phyloP scores from a whole-genome alignment of 495 filamentous ascomycete genomes.

The Hypoxylon trugodes region DNA sequence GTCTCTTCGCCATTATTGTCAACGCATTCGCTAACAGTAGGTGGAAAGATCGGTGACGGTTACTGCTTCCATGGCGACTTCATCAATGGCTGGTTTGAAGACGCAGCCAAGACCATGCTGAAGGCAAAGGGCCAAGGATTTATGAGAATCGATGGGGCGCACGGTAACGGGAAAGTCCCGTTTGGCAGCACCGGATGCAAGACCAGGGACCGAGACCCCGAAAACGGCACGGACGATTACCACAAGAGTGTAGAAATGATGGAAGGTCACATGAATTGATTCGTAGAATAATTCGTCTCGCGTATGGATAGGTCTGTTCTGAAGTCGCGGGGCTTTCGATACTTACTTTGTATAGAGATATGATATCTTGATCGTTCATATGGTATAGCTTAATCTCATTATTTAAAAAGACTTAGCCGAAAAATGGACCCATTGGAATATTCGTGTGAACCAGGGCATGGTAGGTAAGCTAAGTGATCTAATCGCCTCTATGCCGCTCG shows the following conservation, averaged over 20 bases:
- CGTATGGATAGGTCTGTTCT: background rate
- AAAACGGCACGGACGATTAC: slow-evolving; percentile 47
- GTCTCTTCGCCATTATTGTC: background rate
- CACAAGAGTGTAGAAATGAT: slow-evolving; percentile 51
- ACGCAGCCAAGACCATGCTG: slow-evolving; percentile 45
- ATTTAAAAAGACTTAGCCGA: too few relatives aligned
- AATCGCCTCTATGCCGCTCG: too few relatives aligned
- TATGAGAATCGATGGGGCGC: slow-evolving; percentile 47
- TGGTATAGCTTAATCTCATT: too few relatives aligned
- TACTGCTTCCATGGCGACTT: slow-evolving; percentile 52
- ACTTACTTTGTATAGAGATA: background rate
- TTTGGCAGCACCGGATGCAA: slow-evolving; percentile 43
- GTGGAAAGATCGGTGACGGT: slow-evolving; percentile 45
- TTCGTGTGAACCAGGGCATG: too few relatives aligned
- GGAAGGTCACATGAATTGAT: slow-evolving; percentile 14
- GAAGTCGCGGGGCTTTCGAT: background rate
- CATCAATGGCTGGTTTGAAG: slow-evolving; percentile 50
- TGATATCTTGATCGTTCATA: too few relatives aligned
- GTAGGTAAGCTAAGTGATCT: too few relatives aligned
- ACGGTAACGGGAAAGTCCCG: slow-evolving; percentile 45
- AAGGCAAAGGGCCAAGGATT: slow-evolving; percentile 47
- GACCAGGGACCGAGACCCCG: slow-evolving; percentile 45
- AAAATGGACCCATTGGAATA: too few relatives aligned
- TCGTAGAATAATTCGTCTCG: background rate
- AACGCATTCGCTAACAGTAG: background rate